These are phyloP conservation scores for Salvia miltiorrhiza DNA, from an alignment of 257 asterid species.

Conservation along the genomic window DNA sequence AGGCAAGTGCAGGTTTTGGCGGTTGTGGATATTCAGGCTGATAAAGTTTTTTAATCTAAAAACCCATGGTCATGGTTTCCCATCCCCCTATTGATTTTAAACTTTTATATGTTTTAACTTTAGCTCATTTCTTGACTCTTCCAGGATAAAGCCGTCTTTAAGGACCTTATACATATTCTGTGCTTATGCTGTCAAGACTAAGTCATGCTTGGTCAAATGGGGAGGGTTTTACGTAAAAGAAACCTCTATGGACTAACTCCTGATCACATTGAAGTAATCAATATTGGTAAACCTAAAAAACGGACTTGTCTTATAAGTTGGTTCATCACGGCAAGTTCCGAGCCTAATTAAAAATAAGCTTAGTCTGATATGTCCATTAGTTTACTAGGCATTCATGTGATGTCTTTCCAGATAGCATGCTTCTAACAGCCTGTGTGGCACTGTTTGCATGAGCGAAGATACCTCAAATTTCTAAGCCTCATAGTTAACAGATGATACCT, in stretches of 20 bases:
- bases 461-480: background rate
- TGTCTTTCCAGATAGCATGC: background rate
- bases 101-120: background rate
- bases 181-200: background rate
- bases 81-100: background rate
- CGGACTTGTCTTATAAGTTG: background rate
- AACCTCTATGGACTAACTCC: background rate
- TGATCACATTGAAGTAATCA: background rate
- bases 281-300: background rate
- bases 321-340: conserved; percentile 2
- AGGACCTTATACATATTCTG: background rate
- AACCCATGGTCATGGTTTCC: background rate
- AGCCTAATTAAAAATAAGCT: background rate
- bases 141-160: background rate
- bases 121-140: background rate
- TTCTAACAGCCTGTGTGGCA: background rate
- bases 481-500: background rate
- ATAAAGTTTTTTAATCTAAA: background rate
- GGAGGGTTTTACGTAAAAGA: background rate
- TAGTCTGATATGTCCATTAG: background rate
- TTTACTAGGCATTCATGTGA: background rate
- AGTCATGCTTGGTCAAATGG: background rate
- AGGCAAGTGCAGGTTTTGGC: background rate
- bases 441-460: background rate
- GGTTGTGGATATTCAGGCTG: background rate